phyloP scores from a whole-genome alignment of 192 early-diverging fungal genomes.

The Geranomyces variabilis region DNA sequence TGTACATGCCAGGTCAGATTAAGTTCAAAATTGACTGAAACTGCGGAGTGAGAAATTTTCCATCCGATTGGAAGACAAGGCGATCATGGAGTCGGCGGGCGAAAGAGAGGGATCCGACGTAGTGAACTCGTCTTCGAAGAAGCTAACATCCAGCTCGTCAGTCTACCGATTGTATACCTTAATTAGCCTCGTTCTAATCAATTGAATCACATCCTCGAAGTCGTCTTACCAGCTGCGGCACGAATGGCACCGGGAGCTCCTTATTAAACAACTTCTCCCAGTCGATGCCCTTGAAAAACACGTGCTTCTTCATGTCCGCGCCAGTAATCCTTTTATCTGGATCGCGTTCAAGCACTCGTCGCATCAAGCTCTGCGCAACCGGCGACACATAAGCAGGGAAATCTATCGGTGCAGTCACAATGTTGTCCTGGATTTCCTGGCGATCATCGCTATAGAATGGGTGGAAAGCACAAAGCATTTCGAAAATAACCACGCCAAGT shows the following conservation, averaged over 20 bases:
- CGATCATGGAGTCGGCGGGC: not conserved
- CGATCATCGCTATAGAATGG: constrained; percentile 54
- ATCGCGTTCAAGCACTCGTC: constrained; percentile 39
- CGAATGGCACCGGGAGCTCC: constrained; percentile 51
- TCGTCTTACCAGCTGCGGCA: constrained; percentile 46
- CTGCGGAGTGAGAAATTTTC: constrained; percentile 10
- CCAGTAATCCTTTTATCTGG: constrained; percentile 41
- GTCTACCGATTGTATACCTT: constrained; percentile 8
- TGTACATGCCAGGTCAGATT: too few species aligned
- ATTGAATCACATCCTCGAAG: not conserved
- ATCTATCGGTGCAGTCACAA: constrained; percentile 41
- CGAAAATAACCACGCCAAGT: constrained; percentile 56
- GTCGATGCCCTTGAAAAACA: constrained; percentile 51
- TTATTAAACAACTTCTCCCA: constrained; percentile 45
- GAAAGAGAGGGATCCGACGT: constrained; percentile 36
- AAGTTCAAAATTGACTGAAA: not conserved
- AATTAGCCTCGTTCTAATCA: not conserved
- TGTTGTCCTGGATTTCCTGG: constrained; percentile 47
- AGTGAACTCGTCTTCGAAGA: constrained; percentile 48
- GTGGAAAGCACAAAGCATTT: constrained; percentile 60
- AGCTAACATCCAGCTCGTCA: constrained; percentile 47
- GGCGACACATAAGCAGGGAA: constrained; percentile 42
- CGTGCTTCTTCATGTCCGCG: constrained; percentile 45
- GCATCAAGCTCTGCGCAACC: constrained; percentile 39
- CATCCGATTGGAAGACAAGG: not conserved